Evolutionary conservation across 1,139 yeast genomes (phyloP).

Genomic region (Blastobotrys illinoisensis): DNA sequence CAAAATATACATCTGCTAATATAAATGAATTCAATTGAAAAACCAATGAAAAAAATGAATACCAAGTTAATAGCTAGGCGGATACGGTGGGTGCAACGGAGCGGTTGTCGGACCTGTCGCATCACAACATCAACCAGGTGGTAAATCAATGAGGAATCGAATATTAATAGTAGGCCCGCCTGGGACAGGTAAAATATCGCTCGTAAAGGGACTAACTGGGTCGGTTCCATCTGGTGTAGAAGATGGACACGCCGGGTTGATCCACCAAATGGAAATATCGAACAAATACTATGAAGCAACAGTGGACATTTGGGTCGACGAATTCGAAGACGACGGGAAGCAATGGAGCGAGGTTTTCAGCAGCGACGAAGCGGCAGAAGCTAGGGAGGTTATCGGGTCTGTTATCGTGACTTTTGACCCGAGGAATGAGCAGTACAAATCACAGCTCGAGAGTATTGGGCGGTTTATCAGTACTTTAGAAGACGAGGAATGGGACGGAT

Average conservation of each 20-base stretch:
- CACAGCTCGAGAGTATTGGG: slow-evolving; percentile 15
- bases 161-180: slow-evolving; percentile 39
- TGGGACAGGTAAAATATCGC: slow-evolving; percentile 33
- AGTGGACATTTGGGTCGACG: slow-evolving; percentile 42
- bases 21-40: too few relatives aligned
- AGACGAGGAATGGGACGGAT: slow-evolving; percentile 28
- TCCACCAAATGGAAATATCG: slow-evolving; percentile 28
- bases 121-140: too few relatives aligned
- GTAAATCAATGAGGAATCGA: slow-evolving; percentile 14
- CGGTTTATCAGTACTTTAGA: slow-evolving; percentile 20
- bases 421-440: slow-evolving; percentile 1
- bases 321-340: slow-evolving; percentile 24
- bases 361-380: slow-evolving; percentile 35
- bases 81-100: too few relatives aligned
- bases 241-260: slow-evolving; percentile 33
- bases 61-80: too few relatives aligned
- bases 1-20: too few relatives aligned
- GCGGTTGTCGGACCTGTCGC: too few relatives aligned
- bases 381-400: slow-evolving; percentile 39
- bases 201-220: slow-evolving; percentile 28
- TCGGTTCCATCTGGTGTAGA: slow-evolving; percentile 16
- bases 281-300: slow-evolving; percentile 37
- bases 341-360: slow-evolving; percentile 37
- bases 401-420: slow-evolving; percentile 34
- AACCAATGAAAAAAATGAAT: too few relatives aligned